A percentile compares a stretch with the other conserved stretches of the same genome.
phyloP scores from a whole-genome alignment of 352 stramenopile genomes.

The Phytophthora tentaculata region DNA sequence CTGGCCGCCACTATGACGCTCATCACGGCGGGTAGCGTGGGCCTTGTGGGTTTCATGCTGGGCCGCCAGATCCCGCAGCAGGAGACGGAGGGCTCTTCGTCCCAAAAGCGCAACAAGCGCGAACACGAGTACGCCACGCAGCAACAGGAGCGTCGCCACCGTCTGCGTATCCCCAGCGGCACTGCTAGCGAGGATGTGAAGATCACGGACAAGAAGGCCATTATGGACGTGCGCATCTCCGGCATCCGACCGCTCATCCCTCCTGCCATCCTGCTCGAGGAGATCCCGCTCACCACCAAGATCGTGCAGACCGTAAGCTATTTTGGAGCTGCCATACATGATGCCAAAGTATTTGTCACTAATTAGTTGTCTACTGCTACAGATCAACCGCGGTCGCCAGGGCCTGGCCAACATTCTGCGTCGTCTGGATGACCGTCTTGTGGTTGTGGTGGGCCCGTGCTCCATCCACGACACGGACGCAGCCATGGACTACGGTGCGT shows the following conservation, averaged over 20 bases:
- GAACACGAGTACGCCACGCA: slow-evolving; percentile 12
- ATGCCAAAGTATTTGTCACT: background rate
- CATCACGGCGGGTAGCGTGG: slow-evolving; percentile 73
- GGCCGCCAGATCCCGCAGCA: slow-evolving; percentile 48
- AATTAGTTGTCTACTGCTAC: slow-evolving; percentile 1
- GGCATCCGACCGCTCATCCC: slow-evolving; percentile 87
- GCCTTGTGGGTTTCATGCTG: slow-evolving; percentile 72
- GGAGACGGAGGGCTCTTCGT: slow-evolving; percentile 7
- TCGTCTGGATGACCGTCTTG: slow-evolving; percentile 85
- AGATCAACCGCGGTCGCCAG: slow-evolving; percentile 79
- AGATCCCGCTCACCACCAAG: slow-evolving; percentile 82
- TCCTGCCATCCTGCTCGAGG: slow-evolving; percentile 83
- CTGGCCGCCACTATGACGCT: slow-evolving; percentile 78
- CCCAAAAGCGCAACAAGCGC: slow-evolving; percentile 25
- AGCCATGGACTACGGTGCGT: slow-evolving; percentile 82
- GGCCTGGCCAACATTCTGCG: slow-evolving; percentile 76
- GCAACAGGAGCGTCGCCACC: slow-evolving; percentile 41
- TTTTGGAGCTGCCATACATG: background rate
- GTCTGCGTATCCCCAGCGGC: slow-evolving; percentile 68
- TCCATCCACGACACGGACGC: slow-evolving; percentile 91
- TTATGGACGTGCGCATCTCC: slow-evolving; percentile 89
- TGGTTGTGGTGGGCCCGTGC: slow-evolving; percentile 87
- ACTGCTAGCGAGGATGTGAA: slow-evolving; percentile 81
- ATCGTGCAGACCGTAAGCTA: slow-evolving; percentile 69
- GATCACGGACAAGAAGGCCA: slow-evolving; percentile 85